Base-by-base conservation (phyloP, 371 early-diverging fungal genomes). In the Lichtheimia ramosa region DNA sequence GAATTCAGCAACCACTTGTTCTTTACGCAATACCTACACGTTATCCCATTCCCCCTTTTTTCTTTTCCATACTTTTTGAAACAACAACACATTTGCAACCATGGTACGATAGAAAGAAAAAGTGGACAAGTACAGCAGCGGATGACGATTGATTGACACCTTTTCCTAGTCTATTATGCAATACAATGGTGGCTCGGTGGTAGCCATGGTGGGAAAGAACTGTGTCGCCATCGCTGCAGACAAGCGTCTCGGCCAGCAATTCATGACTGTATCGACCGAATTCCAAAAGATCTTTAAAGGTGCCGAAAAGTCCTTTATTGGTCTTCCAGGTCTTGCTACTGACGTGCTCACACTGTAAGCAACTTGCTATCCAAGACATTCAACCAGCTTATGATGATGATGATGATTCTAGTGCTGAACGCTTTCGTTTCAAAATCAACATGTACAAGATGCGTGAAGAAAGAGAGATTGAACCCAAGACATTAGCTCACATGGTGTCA, bases 221-320 rank as follows among this genome's bases (percentile, higher is more conserved):
- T 97, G 97, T 73, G 97, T 99, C 6, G 97, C 98, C 49, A 96
- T 99, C 65, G 98, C 98, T 3, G 87, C 94, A 28, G 99, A 99
- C 83, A 93, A 89, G 68, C 89, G 94, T 61, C 74, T 94, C 28
- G 97, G 99, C 46, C 87, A 91, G 56, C 96, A 97, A 66, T 88
- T 91, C 64, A 85, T 98, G 85, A 99, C 99, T 18, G 87, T 98
- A 16, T 87, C 90, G 53, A 95, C 89, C 50, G 89, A 96, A 59
- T 97, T 98, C 70, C 87, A 91, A 75, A 97, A 99, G 83, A 87
- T 99, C 53, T 97, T 95, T 72, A 81, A 81, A 53, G 88, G 94
- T 48, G 93, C 92, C 34, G 91, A 94, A 68, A 91, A 89, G 71
- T 74, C 90, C 48, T 95, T 87, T 68, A 79, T 96, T 66, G 99